Base-by-base conservation (phyloP, 2,329 filamentous ascomycete genomes). In the Colletotrichum caudatum region DNA sequence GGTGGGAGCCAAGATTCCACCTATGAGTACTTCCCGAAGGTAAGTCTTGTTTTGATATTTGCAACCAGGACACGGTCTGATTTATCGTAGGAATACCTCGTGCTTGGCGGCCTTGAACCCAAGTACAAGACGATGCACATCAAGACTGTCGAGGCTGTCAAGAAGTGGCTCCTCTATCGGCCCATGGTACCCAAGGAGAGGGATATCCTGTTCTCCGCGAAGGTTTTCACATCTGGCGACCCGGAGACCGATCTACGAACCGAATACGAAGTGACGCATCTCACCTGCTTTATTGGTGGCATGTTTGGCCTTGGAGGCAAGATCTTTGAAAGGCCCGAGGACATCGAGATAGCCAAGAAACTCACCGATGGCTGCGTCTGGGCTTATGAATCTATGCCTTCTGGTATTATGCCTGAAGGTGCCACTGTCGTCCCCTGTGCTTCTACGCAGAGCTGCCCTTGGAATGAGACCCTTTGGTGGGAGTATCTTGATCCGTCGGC, bases 71-170 rank as follows among this genome's bases (percentile, higher is more conserved):
- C 16, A 11, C 5, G 26, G 11, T 18, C 77, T 80, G 67, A 81
- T 63, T 12, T 2, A 48, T 11, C 90, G 78, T 84, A 95, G 83
- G 77, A 84, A 77, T 92, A 92, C 77, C 82, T 96, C 16, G 87
- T 97, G 6, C 87, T 97, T 2, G 93, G 93, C 69, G 94, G 94
- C 0, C 85, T 90, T 1, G 89, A 91, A 73, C 82, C 86, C 39
- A 93, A 94, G 78, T 97, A 97, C 80, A 85, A 87, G 72, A 87
- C 86, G 26, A 88, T 97, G 81, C 94, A 97, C 78, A 85, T 91
- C 69, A 88, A 88, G 68, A 88, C 90, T 5, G 88, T 91, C 39
- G 88, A 91, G 6, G 90, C 90, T 0, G 89, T 92, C 46, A 92
- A 92, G 74, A 86, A 94, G 74, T 87, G 93, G 79, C 85, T 97